Conservation (phyloP, 2,329 filamentous ascomycete species). For the Endocalyx cinctus region DNA sequence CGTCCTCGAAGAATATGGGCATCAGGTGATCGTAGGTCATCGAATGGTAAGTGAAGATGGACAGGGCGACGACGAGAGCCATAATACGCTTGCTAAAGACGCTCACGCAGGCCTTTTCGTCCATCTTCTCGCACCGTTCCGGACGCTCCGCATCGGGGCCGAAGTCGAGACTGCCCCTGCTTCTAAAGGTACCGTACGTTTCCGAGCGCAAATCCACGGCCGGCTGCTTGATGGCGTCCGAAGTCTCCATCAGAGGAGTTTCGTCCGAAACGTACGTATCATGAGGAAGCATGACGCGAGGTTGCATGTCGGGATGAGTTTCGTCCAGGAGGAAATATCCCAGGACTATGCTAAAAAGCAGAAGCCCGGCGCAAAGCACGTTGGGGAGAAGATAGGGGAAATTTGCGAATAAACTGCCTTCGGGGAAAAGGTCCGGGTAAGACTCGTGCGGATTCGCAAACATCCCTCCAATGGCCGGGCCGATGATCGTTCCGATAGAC, state of each 20-base stretch:
- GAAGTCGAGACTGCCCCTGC: conserved; percentile 41
- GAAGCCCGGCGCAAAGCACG: conserved; percentile 71
- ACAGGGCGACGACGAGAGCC: conserved; percentile 74
- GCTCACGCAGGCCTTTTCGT: conserved; percentile 31
- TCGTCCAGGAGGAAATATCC: conserved; percentile 82
- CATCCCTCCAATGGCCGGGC: conserved; percentile 80
- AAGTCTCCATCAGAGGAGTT: conserved; percentile 71
- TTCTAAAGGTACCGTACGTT: conserved; percentile 69
- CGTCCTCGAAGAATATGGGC: conserved; percentile 88
- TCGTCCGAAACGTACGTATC: conserved; percentile 55
- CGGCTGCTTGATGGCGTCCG: conserved; percentile 68
- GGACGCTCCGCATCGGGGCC: conserved; percentile 29
- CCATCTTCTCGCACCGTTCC: conserved; percentile 17
- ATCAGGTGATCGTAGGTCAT: conserved; percentile 93
- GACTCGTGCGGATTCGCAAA: conserved; percentile 74
- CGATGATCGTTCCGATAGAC: conserved; percentile 84
- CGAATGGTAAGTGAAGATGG: conserved; percentile 89
- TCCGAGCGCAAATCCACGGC: conserved; percentile 72
- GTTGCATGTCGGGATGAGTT: conserved; percentile 80
- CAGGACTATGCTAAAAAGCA: conserved; percentile 72
- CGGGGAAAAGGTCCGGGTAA: conserved; percentile 67
- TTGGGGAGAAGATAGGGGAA: conserved; percentile 91
- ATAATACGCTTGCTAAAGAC: conserved; percentile 60
- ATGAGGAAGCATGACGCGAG: conserved; percentile 40
- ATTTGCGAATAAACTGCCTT: conserved; percentile 63